phyloP scores from a whole-genome alignment of 2,329 filamentous ascomycete genomes.

The Aspergillus oerlinghausenensis region DNA sequence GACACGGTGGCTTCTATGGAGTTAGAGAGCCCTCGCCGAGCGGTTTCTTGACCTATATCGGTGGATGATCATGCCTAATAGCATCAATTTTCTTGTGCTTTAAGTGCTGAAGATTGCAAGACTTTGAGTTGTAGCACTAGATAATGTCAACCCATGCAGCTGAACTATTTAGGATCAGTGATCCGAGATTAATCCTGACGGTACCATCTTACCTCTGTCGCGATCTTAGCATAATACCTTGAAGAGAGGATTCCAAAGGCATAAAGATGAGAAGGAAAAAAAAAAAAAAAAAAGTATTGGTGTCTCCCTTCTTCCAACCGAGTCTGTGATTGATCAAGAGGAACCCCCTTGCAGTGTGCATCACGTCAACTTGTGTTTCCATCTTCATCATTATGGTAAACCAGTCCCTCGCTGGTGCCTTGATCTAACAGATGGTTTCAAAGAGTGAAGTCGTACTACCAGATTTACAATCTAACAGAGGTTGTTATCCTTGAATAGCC shows the following conservation, averaged over 20 bases:
- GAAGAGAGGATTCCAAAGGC: too few species aligned
- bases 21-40: background rate
- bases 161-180: background rate
- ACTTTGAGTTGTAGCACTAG: background rate
- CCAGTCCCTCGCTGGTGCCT: background rate
- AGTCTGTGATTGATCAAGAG: background rate
- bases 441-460: background rate
- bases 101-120: too few species aligned
- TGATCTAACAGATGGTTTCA: background rate
- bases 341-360: background rate
- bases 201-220: background rate
- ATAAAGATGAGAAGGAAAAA: background rate
- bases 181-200: background rate
- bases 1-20: conserved; percentile 14
- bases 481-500: too few species aligned
- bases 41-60: background rate
- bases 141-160: background rate
- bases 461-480: too few species aligned
- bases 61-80: too few species aligned
- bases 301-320: background rate
- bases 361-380: background rate
- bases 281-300: background rate
- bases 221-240: background rate
- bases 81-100: too few species aligned
- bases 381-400: too few species aligned